These are phyloP conservation scores for Paramyrothecium sp. DNA, from an alignment of 2,329 filamentous ascomycete genomes.

Conservation along the genomic window DNA sequence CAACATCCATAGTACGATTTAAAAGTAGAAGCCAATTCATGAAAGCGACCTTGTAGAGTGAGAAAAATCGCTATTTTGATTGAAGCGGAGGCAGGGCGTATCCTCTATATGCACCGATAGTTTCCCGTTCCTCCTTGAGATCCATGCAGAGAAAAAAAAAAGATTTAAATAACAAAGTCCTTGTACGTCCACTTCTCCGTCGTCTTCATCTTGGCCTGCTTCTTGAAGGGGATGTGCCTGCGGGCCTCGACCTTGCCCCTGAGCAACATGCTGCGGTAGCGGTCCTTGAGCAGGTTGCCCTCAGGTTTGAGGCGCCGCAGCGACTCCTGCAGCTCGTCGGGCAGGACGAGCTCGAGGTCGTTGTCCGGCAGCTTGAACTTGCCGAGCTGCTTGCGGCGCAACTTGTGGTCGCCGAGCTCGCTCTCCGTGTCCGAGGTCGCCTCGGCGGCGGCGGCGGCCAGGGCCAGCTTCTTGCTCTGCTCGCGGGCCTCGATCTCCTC, in stretches of 20 bases:
- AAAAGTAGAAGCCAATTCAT: no score
- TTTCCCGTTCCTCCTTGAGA: no score
- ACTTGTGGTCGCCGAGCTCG: conserved; percentile 59
- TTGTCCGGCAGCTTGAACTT: conserved; percentile 74
- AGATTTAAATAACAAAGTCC: conserved; percentile 61
- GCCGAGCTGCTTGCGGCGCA: conserved; percentile 73
- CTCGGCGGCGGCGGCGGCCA: conserved; percentile 34
- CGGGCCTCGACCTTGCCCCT: conserved; percentile 86
- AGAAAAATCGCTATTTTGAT: background rate
- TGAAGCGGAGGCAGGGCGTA: background rate
- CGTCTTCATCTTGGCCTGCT: conserved; percentile 75
- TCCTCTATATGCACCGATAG: no score
- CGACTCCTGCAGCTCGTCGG: conserved; percentile 81
- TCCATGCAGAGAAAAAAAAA: background rate
- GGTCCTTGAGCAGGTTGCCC: conserved; percentile 89
- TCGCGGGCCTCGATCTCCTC: conserved; percentile 61
- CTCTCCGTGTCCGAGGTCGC: conserved; percentile 44
- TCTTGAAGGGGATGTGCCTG: conserved; percentile 74
- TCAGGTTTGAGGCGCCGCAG: conserved; percentile 84
- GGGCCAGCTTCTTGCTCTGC: conserved; percentile 39
- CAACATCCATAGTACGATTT: no score
- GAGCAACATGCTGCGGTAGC: conserved; percentile 85
- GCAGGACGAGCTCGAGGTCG: conserved; percentile 75
- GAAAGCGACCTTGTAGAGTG: no score
- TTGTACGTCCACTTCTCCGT: conserved; percentile 99